Conservation (phyloP, 2,329 filamentous ascomycete genomes). For the Macrophomina tecta region DNA sequence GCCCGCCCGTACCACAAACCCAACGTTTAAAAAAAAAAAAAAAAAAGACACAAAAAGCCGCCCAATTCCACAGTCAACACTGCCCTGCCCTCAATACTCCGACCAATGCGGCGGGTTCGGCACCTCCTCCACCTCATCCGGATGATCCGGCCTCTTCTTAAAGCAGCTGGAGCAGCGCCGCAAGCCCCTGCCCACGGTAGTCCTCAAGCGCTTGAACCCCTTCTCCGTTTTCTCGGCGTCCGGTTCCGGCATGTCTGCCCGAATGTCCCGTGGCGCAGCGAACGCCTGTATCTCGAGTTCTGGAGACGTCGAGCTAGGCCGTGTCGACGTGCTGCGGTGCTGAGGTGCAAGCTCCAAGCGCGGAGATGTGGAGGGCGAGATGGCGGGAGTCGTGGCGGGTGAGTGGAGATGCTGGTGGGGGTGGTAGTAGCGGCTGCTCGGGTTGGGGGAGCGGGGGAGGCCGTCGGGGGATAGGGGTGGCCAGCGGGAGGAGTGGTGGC, state of each 20-base stretch:
- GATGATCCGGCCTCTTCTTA: not conserved
- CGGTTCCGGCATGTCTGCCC: too few relatives aligned
- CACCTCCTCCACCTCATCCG: conserved; percentile 38
- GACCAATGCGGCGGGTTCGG: conserved; percentile 40
- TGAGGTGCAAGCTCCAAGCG: not conserved
- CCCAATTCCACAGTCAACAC: too few relatives aligned
- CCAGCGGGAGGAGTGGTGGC: not conserved
- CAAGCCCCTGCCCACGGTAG: not conserved
- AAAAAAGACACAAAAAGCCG: too few relatives aligned
- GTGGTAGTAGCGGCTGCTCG: not conserved
- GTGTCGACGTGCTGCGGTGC: too few relatives aligned
- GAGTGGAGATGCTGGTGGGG: not conserved
- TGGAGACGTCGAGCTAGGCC: too few relatives aligned
- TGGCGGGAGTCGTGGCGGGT: not conserved
- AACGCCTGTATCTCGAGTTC: too few relatives aligned
- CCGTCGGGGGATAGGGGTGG: conserved; percentile 7
- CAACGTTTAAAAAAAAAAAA: too few relatives aligned
- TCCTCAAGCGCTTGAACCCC: not conserved
- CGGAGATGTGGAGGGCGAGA: not conserved
- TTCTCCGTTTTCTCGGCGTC: not conserved
- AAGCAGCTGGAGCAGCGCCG: conserved; percentile 4
- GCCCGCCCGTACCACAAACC: too few relatives aligned
- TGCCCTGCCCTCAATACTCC: conserved; percentile 21
- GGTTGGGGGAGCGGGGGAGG: conserved; percentile 1
- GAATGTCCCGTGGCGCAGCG: too few relatives aligned